Conservation (phyloP, 2,329 filamentous ascomycete genomes). For the Alternaria consortialis region DNA sequence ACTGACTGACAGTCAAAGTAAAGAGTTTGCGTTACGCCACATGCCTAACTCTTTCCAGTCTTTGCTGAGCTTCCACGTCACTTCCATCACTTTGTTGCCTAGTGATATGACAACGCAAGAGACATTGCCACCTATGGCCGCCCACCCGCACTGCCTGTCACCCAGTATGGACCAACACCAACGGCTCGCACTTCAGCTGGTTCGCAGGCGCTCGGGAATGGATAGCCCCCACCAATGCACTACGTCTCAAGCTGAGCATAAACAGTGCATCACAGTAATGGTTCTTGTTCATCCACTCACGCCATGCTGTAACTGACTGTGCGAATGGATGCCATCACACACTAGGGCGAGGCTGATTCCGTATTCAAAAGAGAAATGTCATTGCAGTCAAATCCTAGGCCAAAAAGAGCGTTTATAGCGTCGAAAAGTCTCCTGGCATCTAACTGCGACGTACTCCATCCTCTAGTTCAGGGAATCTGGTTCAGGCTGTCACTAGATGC, state of each 20-base stretch:
- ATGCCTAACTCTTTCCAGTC: background rate
- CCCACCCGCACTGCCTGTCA: background rate
- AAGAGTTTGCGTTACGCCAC: background rate
- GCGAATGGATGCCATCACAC: background rate
- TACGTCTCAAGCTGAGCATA: background rate
- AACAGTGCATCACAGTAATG: background rate
- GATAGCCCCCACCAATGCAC: background rate
- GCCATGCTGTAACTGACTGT: background rate
- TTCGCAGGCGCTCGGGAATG: background rate
- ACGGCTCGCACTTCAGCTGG: background rate
- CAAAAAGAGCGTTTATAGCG: background rate
- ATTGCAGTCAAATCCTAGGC: background rate
- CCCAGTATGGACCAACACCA: background rate
- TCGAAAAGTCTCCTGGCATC: background rate
- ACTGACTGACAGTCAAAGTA: background rate
- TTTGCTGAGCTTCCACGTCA: background rate
- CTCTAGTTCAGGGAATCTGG: background rate
- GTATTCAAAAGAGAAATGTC: background rate
- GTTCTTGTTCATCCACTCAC: background rate
- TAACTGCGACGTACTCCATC: background rate
- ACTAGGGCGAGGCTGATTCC: conserved; percentile 12
- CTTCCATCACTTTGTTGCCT: background rate
- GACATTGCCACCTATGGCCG: background rate
- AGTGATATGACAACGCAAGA: background rate
- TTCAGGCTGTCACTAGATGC: background rate